Conservation (phyloP, 2,329 filamentous ascomycete genomes). For the Pyrenophora seminiperda region DNA sequence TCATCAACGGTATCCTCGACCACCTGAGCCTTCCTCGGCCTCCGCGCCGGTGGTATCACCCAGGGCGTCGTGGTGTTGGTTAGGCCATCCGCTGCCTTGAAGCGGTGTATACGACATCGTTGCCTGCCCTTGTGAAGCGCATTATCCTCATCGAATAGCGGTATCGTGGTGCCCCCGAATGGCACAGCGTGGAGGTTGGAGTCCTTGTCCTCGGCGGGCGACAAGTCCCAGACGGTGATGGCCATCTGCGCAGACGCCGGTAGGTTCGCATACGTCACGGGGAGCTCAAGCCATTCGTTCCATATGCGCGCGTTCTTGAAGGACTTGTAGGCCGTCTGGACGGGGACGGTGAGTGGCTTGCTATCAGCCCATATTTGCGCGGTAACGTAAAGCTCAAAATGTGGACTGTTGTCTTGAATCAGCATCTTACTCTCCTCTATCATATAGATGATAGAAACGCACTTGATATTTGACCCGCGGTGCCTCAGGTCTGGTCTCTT, state of each 20-base stretch:
- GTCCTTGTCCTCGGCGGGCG: conserved; percentile 73
- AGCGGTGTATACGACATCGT: conserved; percentile 84
- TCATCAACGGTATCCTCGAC: conserved; percentile 58
- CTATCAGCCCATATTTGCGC: conserved; percentile 95
- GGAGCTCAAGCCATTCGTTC: conserved; percentile 95
- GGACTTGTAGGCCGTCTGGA: conserved; percentile 90
- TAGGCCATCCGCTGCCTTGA: conserved; percentile 83
- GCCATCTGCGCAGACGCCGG: conserved; percentile 83
- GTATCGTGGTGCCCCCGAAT: conserved; percentile 90
- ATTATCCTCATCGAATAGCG: conserved; percentile 90
- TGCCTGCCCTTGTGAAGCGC: conserved; percentile 90
- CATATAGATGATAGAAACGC: conserved; percentile 15
- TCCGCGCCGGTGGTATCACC: conserved; percentile 60
- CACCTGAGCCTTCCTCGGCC: conserved; percentile 55
- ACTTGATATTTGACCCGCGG: conserved; percentile 83
- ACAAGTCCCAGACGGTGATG: conserved; percentile 94
- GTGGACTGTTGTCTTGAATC: conserved; percentile 57
- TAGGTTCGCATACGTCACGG: conserved; percentile 80
- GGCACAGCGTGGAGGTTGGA: conserved; percentile 80
- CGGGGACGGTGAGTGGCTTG: conserved; percentile 87
- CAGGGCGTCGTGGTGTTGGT: conserved; percentile 80
- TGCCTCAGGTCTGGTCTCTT: conserved; percentile 81
- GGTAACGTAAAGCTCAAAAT: conserved; percentile 91
- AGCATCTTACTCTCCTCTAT: not conserved
- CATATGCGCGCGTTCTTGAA: conserved; percentile 78